These are phyloP conservation scores for Pleomassaria siparia DNA, from an alignment of 2,329 filamentous ascomycete species.

Conservation along the genomic window DNA sequence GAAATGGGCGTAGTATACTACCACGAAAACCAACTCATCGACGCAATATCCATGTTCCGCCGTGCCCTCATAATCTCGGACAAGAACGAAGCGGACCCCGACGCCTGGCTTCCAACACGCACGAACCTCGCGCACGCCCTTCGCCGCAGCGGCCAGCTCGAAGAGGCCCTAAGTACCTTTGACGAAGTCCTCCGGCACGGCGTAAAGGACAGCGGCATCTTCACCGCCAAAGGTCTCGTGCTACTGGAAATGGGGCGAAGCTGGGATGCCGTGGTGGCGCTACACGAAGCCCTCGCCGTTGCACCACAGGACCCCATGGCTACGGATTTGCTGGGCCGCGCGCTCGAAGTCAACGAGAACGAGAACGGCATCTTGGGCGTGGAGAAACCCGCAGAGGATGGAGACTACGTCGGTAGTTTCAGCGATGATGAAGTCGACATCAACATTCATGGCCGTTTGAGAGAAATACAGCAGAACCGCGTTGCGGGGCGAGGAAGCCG, in stretches of 20 bases:
- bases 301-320: conserved; percentile 79
- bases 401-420: neutral
- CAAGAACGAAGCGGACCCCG: conserved; percentile 78
- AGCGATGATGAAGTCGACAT: conserved; percentile 43
- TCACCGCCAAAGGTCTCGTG: conserved; percentile 81
- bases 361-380: conserved; percentile 15
- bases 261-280: conserved; percentile 75
- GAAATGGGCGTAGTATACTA: conserved; percentile 97
- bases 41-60: conserved; percentile 76
- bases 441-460: conserved; percentile 55
- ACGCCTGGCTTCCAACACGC: conserved; percentile 79
- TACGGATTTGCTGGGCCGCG: conserved; percentile 74
- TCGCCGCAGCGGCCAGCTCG: conserved; percentile 68
- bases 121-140: conserved; percentile 90
- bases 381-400: conserved; percentile 3
- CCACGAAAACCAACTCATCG: conserved; percentile 77
- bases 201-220: conserved; percentile 75
- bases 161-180: conserved; percentile 76
- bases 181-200: conserved; percentile 83
- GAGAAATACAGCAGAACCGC: conserved; percentile 46
- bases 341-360: conserved; percentile 51
- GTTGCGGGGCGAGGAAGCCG: conserved; percentile 58
- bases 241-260: conserved; percentile 74
- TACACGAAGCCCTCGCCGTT: conserved; percentile 83
- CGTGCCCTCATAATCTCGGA: conserved; percentile 75